Base-by-base conservation (phyloP, 2,329 filamentous ascomycete species). In the Emydomyces testavorans region DNA sequence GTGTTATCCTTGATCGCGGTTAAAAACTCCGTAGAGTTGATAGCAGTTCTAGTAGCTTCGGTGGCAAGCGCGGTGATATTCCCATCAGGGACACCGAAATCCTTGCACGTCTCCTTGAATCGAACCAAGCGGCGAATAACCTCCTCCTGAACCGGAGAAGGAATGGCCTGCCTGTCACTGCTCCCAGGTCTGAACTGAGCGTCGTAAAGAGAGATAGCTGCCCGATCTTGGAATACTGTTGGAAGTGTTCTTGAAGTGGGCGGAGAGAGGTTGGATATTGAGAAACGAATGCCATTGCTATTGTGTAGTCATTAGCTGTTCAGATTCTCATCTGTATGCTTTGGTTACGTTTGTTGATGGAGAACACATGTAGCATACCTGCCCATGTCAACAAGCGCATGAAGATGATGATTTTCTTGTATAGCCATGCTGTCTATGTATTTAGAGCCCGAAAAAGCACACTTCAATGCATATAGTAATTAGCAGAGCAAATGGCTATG, bases 211-310 rank as follows among this genome's bases (percentile, higher is more conserved):
- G 88, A 94, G 50, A 95, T 92, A 18, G 75, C 77, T 7, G 80
- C 82, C 4, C 89, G 81, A 57, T 87, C 79, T 57, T 83, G 79
- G 65, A 86, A 93, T 48, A 94, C 58, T 21, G 83, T 89, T 15
- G 76, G 80, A 35, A 94, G 74, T 20, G 88, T 78, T 20, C 88
- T 82, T 20, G 83, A 74, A 32, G 72, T 77, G 3, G 79, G 77
- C 18, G 83, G 80, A 3, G 80, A 76, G n/a, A 93, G 74, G 55
- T 87, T 80, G 6, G 87, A 85, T 58, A 94, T 86, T 37, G 86
- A 90, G 71, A 94, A 94, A 48, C 89, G 85, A 58, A 94, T 90
- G 58, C 88, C 89, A 71, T 94, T 95, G 71, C 87, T 65, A 29
- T 20, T 13, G 35, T 18, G 34, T 2, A 6, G n/a, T 4, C 4